Evolutionary conservation across 2,329 filamentous ascomycete genomes (phyloP).

Genomic region (Colletotrichum cordylinicola): DNA sequence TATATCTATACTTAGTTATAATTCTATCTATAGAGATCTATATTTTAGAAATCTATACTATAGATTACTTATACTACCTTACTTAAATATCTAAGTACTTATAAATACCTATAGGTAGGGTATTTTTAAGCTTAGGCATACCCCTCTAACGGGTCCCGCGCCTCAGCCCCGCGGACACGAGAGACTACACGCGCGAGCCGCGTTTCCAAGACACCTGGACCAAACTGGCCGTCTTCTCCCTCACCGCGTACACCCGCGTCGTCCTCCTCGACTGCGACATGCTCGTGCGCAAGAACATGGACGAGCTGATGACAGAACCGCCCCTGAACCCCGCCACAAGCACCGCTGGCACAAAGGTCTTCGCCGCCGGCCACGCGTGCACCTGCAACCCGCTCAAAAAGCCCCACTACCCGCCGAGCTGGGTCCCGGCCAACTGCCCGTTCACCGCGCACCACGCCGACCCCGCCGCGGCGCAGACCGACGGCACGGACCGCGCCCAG

Average conservation of each 20-base stretch:
- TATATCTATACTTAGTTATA: too few species aligned
- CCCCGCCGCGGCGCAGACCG: slow-evolving; percentile 42
- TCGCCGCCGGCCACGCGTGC: slow-evolving; percentile 84
- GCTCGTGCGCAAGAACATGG: slow-evolving; percentile 84
- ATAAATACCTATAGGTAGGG: too few species aligned
- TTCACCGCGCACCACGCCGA: slow-evolving; percentile 61
- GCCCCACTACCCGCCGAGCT: slow-evolving; percentile 77
- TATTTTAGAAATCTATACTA: too few species aligned
- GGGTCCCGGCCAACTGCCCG: slow-evolving; percentile 63
- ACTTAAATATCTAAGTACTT: too few species aligned
- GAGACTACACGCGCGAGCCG: not conserved
- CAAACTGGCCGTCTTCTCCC: slow-evolving; percentile 56
- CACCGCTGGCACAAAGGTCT: slow-evolving; percentile 53
- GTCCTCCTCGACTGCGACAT: slow-evolving; percentile 90
- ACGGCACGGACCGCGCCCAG: not conserved
- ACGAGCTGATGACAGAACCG: slow-evolving; percentile 84
- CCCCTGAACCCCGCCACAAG: slow-evolving; percentile 59
- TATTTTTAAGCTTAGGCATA: not conserved
- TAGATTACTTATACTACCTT: too few species aligned
- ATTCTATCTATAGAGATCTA: too few species aligned
- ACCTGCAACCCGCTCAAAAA: slow-evolving; percentile 83
- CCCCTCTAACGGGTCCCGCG: not conserved
- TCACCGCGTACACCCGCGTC: slow-evolving; percentile 78
- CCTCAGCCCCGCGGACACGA: not conserved
- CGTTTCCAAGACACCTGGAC: not conserved